A percentile compares a stretch with the other conserved stretches of the same genome.
Conservation (phyloP, 495 filamentous ascomycete genomes). For the Penicillium maclennaniae region DNA sequence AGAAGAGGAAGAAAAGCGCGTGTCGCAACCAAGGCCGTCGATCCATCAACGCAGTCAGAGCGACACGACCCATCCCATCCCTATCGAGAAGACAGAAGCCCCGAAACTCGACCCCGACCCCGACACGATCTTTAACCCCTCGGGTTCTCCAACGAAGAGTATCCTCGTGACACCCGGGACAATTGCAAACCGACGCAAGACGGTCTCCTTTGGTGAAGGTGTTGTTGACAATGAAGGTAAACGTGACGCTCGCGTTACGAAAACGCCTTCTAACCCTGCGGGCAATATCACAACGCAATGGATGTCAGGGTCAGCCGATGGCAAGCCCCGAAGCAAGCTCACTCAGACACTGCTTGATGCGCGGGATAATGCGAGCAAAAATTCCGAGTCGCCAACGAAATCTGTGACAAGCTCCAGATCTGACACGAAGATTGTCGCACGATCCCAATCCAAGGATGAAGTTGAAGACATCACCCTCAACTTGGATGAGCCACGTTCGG, state of each 20-base stretch:
- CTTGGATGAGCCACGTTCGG: slow-evolving; percentile 72
- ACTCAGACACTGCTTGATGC: slow-evolving; percentile 46
- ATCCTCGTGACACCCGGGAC: slow-evolving; percentile 92
- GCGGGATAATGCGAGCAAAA: slow-evolving; percentile 34
- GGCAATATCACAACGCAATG: slow-evolving; percentile 66
- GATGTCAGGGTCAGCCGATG: slow-evolving; percentile 50
- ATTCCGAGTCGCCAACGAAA: slow-evolving; percentile 14
- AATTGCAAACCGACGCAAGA: slow-evolving; percentile 72
- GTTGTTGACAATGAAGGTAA: slow-evolving; percentile 60
- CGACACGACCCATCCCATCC: slow-evolving; percentile 17
- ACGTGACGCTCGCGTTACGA: slow-evolving; percentile 31
- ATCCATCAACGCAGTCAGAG: slow-evolving; percentile 23
- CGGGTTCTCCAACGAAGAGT: slow-evolving; percentile 64
- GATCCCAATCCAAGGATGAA: slow-evolving; percentile 15
- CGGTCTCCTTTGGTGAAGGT: slow-evolving; percentile 80
- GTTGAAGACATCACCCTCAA: slow-evolving; percentile 65
- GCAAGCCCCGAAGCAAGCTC: slow-evolving; percentile 42
- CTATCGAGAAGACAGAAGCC: slow-evolving; percentile 24
- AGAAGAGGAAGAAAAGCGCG: slow-evolving; percentile 31
- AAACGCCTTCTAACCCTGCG: slow-evolving; percentile 39
- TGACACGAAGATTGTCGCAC: slow-evolving; percentile 6
- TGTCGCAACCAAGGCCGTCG: slow-evolving; percentile 16
- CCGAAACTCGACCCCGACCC: slow-evolving; percentile 19
- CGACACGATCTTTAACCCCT: slow-evolving; percentile 30
- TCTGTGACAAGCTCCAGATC: slow-evolving; percentile 11